These are phyloP conservation scores for Cetraspora pellucida DNA, from an alignment of 192 early-diverging fungal species.

Conservation along the genomic window DNA sequence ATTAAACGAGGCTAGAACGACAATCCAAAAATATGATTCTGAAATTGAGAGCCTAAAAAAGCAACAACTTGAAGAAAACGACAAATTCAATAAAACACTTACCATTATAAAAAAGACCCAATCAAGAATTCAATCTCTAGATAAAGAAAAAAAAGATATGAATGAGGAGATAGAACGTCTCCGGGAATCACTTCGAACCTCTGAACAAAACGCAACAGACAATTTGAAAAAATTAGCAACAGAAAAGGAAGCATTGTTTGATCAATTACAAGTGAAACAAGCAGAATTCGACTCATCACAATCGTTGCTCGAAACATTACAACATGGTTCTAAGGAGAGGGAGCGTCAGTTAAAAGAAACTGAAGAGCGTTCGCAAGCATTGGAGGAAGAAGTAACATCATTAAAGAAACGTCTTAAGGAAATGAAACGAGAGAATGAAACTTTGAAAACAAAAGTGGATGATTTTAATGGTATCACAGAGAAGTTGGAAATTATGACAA, in stretches of 20 bases:
- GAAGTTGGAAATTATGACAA: conserved; percentile 34
- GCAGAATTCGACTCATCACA: conserved; percentile 66
- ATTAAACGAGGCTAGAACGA: conserved; percentile 48
- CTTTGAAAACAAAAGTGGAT: conserved; percentile 40
- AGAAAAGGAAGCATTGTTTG: conserved; percentile 53
- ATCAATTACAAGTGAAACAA: conserved; percentile 60
- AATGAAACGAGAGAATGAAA: conserved; percentile 45
- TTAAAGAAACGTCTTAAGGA: conserved; percentile 41
- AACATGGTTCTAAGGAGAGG: conserved; percentile 54
- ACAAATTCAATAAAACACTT: conserved; percentile 51
- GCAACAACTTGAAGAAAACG: conserved; percentile 46
- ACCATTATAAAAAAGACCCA: conserved; percentile 49
- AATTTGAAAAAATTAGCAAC: conserved; percentile 44
- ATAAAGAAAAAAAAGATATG: conserved; percentile 53
- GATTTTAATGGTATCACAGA: conserved; percentile 52
- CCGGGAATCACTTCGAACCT: conserved; percentile 37
- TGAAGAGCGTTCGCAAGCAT: conserved; percentile 52
- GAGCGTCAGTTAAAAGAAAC: conserved; percentile 51
- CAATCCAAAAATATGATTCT: conserved; percentile 52
- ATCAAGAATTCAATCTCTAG: conserved; percentile 55
- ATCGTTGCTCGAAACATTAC: conserved; percentile 55
- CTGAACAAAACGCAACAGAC: conserved; percentile 38
- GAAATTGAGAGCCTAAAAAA: conserved; percentile 44
- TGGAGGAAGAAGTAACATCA: conserved; percentile 54
- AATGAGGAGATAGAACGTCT: conserved; percentile 44